Conservation (phyloP, 192 early-diverging fungal species). For the Backusella mclennaniae region DNA sequence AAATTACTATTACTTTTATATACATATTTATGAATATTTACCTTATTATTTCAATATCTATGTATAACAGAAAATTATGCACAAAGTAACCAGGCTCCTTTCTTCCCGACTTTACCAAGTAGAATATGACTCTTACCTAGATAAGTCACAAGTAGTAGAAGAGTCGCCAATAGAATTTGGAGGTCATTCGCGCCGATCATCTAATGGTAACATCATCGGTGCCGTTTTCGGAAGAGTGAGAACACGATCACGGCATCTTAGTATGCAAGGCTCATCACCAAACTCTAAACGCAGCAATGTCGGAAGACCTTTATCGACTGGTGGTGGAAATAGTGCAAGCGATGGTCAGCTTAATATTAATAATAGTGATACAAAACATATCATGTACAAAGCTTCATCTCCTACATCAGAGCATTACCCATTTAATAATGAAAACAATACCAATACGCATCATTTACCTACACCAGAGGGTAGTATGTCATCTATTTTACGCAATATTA, state of each 20-base stretch:
- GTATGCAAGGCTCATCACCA: slow-evolving; percentile 35
- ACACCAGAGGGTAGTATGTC: slow-evolving; percentile 12
- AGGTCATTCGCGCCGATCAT: neutral
- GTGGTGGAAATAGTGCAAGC: slow-evolving; percentile 13
- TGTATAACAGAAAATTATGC: slow-evolving; percentile 57
- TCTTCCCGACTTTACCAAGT: slow-evolving; percentile 57
- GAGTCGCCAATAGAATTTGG: neutral
- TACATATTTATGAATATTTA: neutral
- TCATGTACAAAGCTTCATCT: neutral
- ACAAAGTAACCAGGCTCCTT: slow-evolving; percentile 59
- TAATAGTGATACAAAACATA: neutral
- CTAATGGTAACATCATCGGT: neutral
- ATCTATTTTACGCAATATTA: slow-evolving; percentile 6
- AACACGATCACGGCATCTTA: slow-evolving; percentile 30
- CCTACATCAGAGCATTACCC: neutral
- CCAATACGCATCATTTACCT: neutral
- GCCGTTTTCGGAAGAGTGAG: slow-evolving; percentile 9
- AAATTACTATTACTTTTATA: slow-evolving; percentile 22
- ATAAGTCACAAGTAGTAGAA: slow-evolving; percentile 11
- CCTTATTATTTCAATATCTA: slow-evolving; percentile 2
- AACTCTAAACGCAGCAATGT: slow-evolving; percentile 5
- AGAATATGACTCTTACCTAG: slow-evolving; percentile 53
- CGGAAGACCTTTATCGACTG: slow-evolving; percentile 21
- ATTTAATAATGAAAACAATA: neutral
- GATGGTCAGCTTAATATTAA: slow-evolving; percentile 20